Conservation (phyloP, 2,329 filamentous ascomycete genomes). For the Penicillium hesseltinei region DNA sequence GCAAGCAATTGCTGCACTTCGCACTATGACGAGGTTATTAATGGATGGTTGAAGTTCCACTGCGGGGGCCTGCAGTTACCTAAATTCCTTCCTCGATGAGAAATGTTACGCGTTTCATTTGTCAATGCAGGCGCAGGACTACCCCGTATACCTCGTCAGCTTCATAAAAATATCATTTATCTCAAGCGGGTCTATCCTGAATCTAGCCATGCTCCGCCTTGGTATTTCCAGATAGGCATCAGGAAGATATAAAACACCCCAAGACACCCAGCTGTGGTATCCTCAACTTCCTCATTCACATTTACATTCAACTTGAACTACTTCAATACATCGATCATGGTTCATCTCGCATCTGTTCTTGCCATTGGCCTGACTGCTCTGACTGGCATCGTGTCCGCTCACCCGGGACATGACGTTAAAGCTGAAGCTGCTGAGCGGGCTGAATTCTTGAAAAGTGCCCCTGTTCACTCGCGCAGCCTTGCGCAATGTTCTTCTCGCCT, state of each 20-base stretch:
- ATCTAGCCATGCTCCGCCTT: background rate
- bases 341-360: conserved; percentile 22
- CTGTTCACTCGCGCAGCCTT: conserved; percentile 43
- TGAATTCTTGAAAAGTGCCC: conserved; percentile 43
- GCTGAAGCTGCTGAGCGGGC: conserved; percentile 53
- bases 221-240: background rate
- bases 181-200: background rate
- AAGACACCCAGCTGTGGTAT: background rate
- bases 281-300: background rate
- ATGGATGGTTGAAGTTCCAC: conserved; percentile 5
- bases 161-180: conserved; percentile 1
- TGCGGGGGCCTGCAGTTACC: conserved; percentile 3
- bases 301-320: background rate
- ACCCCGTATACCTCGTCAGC: background rate
- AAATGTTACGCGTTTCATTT: conserved; percentile 14
- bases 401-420: conserved; percentile 52
- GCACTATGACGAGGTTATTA: background rate
- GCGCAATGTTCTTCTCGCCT: conserved; percentile 50
- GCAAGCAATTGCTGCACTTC: background rate
- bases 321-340: conserved; percentile 12
- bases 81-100: conserved; percentile 3
- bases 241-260: conserved; percentile 1
- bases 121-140: background rate
- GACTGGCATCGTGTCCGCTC: conserved; percentile 35
- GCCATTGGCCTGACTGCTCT: conserved; percentile 26